These are phyloP conservation scores for Acaromyces ingoldii DNA, from an alignment of 1,284 basidiomycete species.

Conservation along the genomic window DNA sequence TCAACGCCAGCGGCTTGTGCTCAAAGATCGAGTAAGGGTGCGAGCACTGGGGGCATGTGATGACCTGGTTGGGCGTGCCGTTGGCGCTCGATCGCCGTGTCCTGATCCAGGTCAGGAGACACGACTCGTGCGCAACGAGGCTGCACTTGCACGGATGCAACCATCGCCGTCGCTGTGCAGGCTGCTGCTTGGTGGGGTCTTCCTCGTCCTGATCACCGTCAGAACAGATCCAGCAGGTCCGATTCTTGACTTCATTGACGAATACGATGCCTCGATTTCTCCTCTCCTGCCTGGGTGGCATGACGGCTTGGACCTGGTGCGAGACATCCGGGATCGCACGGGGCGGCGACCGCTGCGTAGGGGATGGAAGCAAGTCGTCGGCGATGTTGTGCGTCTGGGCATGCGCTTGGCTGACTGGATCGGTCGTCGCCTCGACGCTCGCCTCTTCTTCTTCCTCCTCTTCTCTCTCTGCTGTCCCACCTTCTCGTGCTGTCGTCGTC, in stretches of 20 bases:
- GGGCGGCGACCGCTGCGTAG: constrained; percentile 3
- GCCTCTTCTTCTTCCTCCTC: too few relatives aligned
- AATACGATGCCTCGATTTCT: constrained; percentile 16
- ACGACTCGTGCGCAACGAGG: constrained; percentile 40
- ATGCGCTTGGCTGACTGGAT: neutral
- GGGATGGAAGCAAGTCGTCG: neutral
- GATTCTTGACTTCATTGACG: constrained; percentile 29
- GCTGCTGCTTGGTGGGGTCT: neutral
- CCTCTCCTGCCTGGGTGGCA: neutral
- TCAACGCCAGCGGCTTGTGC: constrained; percentile 21
- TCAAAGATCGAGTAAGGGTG: constrained; percentile 30
- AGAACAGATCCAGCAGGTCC: constrained; percentile 41
- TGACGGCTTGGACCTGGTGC: neutral
- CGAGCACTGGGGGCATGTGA: constrained; percentile 37
- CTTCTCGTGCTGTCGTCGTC: too few relatives aligned
- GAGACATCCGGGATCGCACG: neutral
- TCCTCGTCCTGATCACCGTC: constrained; percentile 31
- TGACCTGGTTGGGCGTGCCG: constrained; percentile 16
- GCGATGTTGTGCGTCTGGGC: neutral
- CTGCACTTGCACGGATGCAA: constrained; percentile 44
- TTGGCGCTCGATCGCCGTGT: constrained; percentile 13
- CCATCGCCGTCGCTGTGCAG: constrained; percentile 11
- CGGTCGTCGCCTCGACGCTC: too few relatives aligned
- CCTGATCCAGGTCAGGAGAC: constrained; percentile 38
- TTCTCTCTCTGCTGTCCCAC: too few relatives aligned